Percentiles rank a stretch among this genome's conserved stretches.
These are phyloP conservation scores for Sordariomycetes sp. DNA, from an alignment of 2,329 filamentous ascomycete species.

Conservation along the genomic window DNA sequence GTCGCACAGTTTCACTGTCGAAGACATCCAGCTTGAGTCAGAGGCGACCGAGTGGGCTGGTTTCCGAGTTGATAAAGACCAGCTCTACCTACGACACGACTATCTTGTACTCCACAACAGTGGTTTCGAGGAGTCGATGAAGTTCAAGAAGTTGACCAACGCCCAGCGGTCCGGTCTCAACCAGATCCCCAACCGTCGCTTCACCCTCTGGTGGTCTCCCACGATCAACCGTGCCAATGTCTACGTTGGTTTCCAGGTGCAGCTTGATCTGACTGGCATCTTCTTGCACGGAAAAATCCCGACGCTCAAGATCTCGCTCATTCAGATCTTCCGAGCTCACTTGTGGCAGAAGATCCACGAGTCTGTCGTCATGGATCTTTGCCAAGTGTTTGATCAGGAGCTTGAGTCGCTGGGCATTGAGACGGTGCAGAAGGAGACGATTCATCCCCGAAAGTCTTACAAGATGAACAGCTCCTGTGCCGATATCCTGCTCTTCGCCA, in stretches of 20 bases:
- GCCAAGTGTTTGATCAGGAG: constrained; percentile 96
- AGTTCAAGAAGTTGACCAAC: constrained; percentile 98
- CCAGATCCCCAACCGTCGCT: constrained; percentile 96
- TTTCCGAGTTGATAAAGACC: constrained; percentile 35
- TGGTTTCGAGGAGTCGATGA: constrained; percentile 59
- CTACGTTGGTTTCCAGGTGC: constrained; percentile 98
- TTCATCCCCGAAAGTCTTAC: constrained; percentile 97
- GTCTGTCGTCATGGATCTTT: constrained; percentile 96
- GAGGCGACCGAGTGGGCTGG: constrained; percentile 31
- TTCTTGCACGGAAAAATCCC: constrained; percentile 99
- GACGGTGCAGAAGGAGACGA: constrained; percentile 97
- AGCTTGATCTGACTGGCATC: constrained; percentile 93
- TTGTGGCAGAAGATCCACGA: constrained; percentile 99
- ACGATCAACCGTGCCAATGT: constrained; percentile 94
- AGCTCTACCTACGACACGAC: constrained; percentile 34
- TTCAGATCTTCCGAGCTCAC: constrained; percentile 98
- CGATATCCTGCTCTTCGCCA: constrained; percentile 91
- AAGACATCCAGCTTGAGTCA: constrained; percentile 26
- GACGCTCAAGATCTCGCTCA: constrained; percentile 92
- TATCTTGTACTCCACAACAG: constrained; percentile 14
- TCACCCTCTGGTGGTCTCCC: constrained; percentile 94
- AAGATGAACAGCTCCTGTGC: constrained; percentile 99
- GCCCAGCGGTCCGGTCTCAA: constrained; percentile 94
- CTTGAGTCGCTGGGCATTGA: constrained; percentile 92
- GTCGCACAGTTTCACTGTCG: constrained; percentile 21